phyloP scores from a whole-genome alignment of 768 basidiomycete genomes.

The Leucocoprinus birnbaumii region DNA sequence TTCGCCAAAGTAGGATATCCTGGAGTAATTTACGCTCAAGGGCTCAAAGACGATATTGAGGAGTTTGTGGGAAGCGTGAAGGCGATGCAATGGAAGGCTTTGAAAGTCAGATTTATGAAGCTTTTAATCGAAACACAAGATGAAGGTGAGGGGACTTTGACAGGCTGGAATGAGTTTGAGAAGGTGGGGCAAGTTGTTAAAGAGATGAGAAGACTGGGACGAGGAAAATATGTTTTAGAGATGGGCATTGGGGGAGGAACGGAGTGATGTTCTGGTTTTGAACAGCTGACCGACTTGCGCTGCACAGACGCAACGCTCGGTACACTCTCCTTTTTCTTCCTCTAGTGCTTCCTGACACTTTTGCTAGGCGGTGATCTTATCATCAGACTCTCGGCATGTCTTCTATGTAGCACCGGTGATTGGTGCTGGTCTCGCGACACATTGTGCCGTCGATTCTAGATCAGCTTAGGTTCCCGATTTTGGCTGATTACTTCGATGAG shows the following conservation, averaged over 20 bases:
- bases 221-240: slow-evolving; percentile 53
- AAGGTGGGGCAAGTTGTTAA: slow-evolving; percentile 70
- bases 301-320: too few relatives aligned
- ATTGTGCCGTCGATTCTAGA: slow-evolving; percentile 41
- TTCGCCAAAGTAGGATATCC: slow-evolving; percentile 79
- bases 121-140: slow-evolving; percentile 20
- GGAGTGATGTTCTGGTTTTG: too few relatives aligned
- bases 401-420: too few relatives aligned
- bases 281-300: too few relatives aligned
- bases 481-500: slow-evolving; percentile 94
- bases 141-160: neutral
- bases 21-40: slow-evolving; percentile 73
- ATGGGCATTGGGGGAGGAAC: slow-evolving; percentile 54
- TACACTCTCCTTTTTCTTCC: too few relatives aligned
- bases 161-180: slow-evolving; percentile 59
- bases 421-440: too few relatives aligned
- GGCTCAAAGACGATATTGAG: slow-evolving; percentile 46
- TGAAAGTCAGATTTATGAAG: slow-evolving; percentile 61
- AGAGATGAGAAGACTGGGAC: slow-evolving; percentile 57
- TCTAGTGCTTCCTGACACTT: too few relatives aligned
- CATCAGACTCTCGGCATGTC: too few relatives aligned
- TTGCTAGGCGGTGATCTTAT: too few relatives aligned
- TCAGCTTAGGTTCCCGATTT: slow-evolving; percentile 92
- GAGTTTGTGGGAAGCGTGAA: slow-evolving; percentile 68
- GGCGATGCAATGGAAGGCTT: slow-evolving; percentile 77